Base-by-base conservation (phyloP, 176 grass and related monocot species). In the Zoysia japonica region DNA sequence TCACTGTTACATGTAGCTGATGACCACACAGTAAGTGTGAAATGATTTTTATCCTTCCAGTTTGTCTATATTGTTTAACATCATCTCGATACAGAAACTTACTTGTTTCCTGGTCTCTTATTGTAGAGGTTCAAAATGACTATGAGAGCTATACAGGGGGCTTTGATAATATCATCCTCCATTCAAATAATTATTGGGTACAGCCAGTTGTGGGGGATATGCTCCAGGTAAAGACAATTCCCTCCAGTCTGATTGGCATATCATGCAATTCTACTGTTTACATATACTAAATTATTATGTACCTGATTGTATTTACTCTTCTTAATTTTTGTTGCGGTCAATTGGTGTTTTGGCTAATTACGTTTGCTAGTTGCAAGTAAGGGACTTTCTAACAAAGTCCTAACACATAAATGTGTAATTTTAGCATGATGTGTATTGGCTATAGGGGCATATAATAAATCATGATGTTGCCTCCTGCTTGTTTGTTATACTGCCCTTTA, bases 181-280 rank as follows among this genome's bases (percentile, higher is more conserved):
- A 93, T 97, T 86, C 93, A 97, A 80, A 97, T 97, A 45, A 87
- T 97, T 86, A 79, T 97, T 47, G 93, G 93, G 51, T 93, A 87
- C 80, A 90, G 93, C 88, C 90, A 93, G 38, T 65, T 97, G 75
- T 97, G 93, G 93, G 93, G 80, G 65, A 80, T 93, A 84, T 97
- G 77, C 88, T 93, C 90, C 55, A 92, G 93, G 93, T 97, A 87
- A 20, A 82, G 72, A 40, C 36, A 45, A 71, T 15, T 67, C 75
- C n/a, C 12, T 63, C 3, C 28, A 52, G 47, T 78, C 81, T 51
- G 74, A 42, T 39, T 71, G 37, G 62, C 64, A 56, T 66, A 16
- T 78, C 82, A 51, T 61, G 20, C 57, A 20, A 63, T 39, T 14
- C 10, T 46, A 39, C 37, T 53, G 43, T 79, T 37, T 7, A 11